Evolutionary conservation across 108 stramenopile genomes (phyloP).

Genomic region (Cyclotella choctawhatcheeana): DNA sequence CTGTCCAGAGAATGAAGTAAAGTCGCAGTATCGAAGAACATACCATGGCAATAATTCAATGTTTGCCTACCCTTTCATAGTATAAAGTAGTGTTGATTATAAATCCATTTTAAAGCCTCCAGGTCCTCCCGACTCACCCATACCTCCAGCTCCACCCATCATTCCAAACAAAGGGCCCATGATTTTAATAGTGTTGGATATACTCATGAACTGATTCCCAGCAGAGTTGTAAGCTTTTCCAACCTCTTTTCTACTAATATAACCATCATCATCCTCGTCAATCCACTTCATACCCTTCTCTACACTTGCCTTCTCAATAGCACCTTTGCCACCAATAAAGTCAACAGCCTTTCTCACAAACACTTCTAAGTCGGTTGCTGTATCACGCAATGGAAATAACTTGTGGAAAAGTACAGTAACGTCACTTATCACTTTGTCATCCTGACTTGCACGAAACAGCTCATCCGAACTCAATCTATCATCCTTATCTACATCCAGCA

Average conservation of each 20-base stretch:
- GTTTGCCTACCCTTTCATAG: not conserved
- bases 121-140: not conserved
- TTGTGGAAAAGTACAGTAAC: constrained; percentile 20
- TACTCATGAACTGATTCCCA: constrained; percentile 32
- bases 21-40: no score
- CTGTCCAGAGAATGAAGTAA: constrained; percentile 17
- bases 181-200: constrained; percentile 24
- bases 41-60: not conserved
- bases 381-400: constrained; percentile 28
- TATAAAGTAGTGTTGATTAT: not conserved
- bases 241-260: constrained; percentile 27
- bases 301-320: constrained; percentile 19
- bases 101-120: constrained; percentile 33
- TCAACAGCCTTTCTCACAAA: constrained; percentile 22
- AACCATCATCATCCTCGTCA: constrained; percentile 39
- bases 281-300: constrained; percentile 32
- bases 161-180: constrained; percentile 41
- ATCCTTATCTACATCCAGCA: constrained; percentile 24
- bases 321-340: constrained; percentile 19
- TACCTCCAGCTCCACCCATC: constrained; percentile 23
- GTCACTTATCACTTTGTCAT: constrained; percentile 10
- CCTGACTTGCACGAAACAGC: constrained; percentile 9
- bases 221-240: constrained; percentile 35
- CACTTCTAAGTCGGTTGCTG: constrained; percentile 21
- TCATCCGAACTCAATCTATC: constrained; percentile 36